phyloP scores from a whole-genome alignment of 441 rosid species.

The Adansonia grandidieri region DNA sequence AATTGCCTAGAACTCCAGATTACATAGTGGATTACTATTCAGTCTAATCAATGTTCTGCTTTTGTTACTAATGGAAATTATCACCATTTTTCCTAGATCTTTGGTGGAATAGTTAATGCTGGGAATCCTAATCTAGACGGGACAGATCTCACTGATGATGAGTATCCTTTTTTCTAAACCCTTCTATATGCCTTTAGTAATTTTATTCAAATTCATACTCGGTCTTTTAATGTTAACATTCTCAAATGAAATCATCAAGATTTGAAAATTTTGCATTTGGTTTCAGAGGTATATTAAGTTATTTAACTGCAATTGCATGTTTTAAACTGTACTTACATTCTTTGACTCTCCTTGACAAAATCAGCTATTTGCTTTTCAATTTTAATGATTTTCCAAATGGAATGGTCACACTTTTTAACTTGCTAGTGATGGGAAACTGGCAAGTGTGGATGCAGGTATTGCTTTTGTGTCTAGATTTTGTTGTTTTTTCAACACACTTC shows the following conservation, averaged over 20 bases:
- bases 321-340: conserved; percentile 11
- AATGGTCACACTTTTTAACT: conserved; percentile 94
- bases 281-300: conserved; percentile 14
- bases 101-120: conserved; percentile 92
- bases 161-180: conserved; percentile 70
- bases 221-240: neutral
- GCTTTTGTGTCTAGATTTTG: neutral
- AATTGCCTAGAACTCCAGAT: neutral
- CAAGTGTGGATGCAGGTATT: conserved; percentile 96
- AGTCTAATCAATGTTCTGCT: conserved; percentile 18
- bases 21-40: conserved; percentile 9
- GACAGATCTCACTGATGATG: conserved; percentile 67
- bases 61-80: conserved; percentile 15
- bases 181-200: neutral
- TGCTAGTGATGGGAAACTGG: conserved; percentile 94
- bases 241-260: neutral
- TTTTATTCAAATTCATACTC: neutral
- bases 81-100: conserved; percentile 49
- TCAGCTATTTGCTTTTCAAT: conserved; percentile 83
- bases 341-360: conserved; percentile 53
- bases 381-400: conserved; percentile 98
- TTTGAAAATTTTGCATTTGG: conserved; percentile 1
- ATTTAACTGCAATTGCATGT: conserved; percentile 10
- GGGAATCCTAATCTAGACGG: conserved; percentile 67
- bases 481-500: neutral